Percentiles rank a stretch among this genome's conserved stretches.
These are phyloP conservation scores for Zygosaccharomyces kombuchaensis DNA, from an alignment of 805 yeast species.

Conservation along the genomic window DNA sequence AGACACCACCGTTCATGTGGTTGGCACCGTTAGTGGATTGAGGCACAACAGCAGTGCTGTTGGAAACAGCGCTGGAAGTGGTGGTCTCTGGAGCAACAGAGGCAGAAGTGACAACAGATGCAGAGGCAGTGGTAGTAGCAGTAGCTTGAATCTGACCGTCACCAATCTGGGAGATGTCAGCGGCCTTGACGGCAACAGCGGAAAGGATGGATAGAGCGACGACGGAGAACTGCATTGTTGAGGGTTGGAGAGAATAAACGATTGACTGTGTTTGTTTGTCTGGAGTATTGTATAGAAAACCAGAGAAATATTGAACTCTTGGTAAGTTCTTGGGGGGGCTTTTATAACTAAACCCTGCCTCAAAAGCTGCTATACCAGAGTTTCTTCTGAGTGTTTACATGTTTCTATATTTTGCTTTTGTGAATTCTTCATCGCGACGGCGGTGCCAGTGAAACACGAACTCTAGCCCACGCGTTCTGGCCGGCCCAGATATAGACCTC, in stretches of 20 bases:
- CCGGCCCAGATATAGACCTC: not conserved
- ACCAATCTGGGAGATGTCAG: constrained; percentile 15
- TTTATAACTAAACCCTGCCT: constrained; percentile 1
- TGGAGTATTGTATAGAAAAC: not conserved
- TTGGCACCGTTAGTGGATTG: constrained; percentile 24
- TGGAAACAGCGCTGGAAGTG: constrained; percentile 5
- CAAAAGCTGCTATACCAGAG: not conserved
- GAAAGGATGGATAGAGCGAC: constrained; percentile 16
- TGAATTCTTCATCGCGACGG: not conserved
- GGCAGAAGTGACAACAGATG: constrained; percentile 1
- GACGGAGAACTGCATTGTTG: constrained; percentile 17
- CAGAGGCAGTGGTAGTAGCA: constrained; percentile 4
- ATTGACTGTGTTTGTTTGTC: constrained; percentile 9
- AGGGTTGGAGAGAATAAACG: constrained; percentile 8
- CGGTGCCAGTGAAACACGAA: not conserved
- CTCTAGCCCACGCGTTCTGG: not conserved
- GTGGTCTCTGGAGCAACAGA: constrained; percentile 6
- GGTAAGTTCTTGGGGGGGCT: not conserved
- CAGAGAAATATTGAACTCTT: not conserved
- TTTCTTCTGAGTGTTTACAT: not conserved
- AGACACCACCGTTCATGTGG: constrained; percentile 20
- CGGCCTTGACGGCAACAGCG: constrained; percentile 14
- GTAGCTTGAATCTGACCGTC: constrained; percentile 19
- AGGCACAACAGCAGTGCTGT: constrained; percentile 8
- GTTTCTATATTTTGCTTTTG: not conserved